These are phyloP conservation scores for Pyrus betulifolia DNA, from an alignment of 306 rosid species.

Conservation along the genomic window DNA sequence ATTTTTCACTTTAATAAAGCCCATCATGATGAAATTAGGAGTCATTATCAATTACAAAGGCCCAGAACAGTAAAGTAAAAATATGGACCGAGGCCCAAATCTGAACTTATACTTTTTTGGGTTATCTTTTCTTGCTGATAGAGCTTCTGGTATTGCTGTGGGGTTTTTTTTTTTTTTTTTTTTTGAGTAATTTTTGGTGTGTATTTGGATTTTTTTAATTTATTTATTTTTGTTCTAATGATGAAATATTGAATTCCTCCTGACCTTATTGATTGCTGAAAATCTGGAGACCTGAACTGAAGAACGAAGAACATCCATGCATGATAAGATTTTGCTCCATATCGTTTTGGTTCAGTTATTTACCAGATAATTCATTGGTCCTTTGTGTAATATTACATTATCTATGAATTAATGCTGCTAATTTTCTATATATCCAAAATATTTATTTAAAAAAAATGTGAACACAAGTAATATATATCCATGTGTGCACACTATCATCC, in stretches of 20 bases:
- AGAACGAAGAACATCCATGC: not conserved
- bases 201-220: not conserved
- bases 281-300: slow-evolving; percentile 2
- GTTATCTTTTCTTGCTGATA: not conserved
- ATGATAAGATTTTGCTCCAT: no score
- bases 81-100: not conserved
- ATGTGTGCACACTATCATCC: no score
- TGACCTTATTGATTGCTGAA: not conserved
- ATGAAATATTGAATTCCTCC: not conserved
- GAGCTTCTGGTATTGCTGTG: not conserved
- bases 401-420: not conserved
- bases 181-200: not conserved
- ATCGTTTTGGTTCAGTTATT: no score
- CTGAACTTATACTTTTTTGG: not conserved
- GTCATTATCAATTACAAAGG: not conserved
- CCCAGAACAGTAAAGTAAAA: not conserved
- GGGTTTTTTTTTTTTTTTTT: no score
- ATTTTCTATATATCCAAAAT: no score
- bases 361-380: no score
- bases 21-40: not conserved
- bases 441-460: no score
- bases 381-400: no score
- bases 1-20: not conserved
- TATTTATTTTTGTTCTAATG: not conserved
- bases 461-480: no score